Base-by-base conservation (phyloP, 1,284 basidiomycete genomes). In the Ceratobasidium sp. region DNA sequence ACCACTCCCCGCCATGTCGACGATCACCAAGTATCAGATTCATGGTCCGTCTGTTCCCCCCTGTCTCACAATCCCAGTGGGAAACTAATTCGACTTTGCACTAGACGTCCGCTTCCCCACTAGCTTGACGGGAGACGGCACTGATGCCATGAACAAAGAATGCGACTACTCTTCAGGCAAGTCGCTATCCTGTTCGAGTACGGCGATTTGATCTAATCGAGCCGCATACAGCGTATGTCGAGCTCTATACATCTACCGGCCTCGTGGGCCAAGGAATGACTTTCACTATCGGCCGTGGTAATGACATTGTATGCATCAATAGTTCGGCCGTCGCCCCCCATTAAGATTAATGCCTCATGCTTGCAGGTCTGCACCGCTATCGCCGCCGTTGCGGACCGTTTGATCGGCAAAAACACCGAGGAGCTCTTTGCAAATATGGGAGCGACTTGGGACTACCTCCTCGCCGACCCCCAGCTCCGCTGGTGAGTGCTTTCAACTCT, bases 261-360 rank as follows among this genome's bases (percentile, higher is more conserved):
- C 85, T 95, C 56, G 84, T 87, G 62, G 93, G 94, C 33, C 87
- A 93, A 74, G 94, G 95, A 59, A 94, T 96, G 94, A 95, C 95
- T 13, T 97, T 97, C 78, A 96, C 94, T n/a, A 96, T 95, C 74
- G 94, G 95, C 3, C 87, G 93, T 46, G 94, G 94, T 27, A 98
- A 95, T 76, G 95, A 98, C 71, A 93, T 95, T 74, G 93, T 87
- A 75, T 74, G 80, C 74, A 27, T 19, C 64, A 69, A 14, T 69
- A 68, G 27, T 69, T 57, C 23, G 71, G 25, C 21, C 13, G 16
- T 39, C 13, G 19, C 9, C 25, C 7, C 27, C 30, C 33, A 60
- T 19, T 44, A 66, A 52, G 33, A 50, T 72, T 56, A 57, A 71
- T 71, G 56, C 58, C 33, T 29, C 58, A 58, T 53, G 41, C 68